Base-by-base conservation (phyloP, 805 yeast genomes). In the Cyberlindnera bimundalis region DNA sequence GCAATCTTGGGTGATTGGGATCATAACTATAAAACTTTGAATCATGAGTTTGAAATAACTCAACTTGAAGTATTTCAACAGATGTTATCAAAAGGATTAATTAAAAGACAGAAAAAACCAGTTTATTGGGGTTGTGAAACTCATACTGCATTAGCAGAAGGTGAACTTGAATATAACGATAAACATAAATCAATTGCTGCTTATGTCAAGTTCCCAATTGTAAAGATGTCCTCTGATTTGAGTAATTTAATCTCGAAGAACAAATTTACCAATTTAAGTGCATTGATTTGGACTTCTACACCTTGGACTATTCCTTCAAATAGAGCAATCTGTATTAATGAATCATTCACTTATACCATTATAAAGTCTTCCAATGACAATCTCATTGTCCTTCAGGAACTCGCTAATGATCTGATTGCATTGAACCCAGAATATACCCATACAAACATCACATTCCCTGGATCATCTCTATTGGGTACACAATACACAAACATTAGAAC, bases 91-190 rank as follows among this genome's bases (percentile, higher is more conserved):
- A 74, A 73, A 35, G 84, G 84, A 0, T 65, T 91, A 33, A 77
- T 93, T 29, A 80, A 79, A 37, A 73, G 98, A 53, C 95, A 90
- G 57, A 78, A 83, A 53, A 89, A 89, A 58, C 99, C 99, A 0
- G 98, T 95, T 1, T 93, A 83, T 71, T 93, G 98, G 97, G 95
- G 97, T 1, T 82, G 91, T 47, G 96, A 90, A 56, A 86, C 96
- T 3, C 76, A 78, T 42, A 90, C 99, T 0, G 98, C 98, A 0
- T 67, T 93, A 47, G 99, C 99, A 0, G 99, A 93, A 62, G 91
- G 96, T 16, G 99, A 93, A 60, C 70, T 93, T 42, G 96, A 91
- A 56, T 93, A 93, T 61, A 84, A 84, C 37, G 78, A 76, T 16
- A 56, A 70, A 13, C 96, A 88, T 60, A 67, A 56, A 31, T 84